These are phyloP conservation scores for Starmerella bombicola DNA, from an alignment of 805 yeast species.

Conservation along the genomic window DNA sequence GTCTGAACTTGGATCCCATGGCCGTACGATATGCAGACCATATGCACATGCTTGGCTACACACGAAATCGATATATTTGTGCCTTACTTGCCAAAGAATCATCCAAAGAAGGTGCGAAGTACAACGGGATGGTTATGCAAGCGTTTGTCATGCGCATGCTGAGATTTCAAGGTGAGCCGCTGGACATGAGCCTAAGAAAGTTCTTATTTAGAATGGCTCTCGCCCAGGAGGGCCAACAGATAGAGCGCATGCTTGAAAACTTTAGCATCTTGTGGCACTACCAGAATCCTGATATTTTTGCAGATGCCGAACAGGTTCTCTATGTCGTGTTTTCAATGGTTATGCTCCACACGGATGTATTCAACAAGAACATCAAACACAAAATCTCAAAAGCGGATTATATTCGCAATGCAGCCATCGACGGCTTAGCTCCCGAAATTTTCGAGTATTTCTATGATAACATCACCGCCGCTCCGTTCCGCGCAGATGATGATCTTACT, in stretches of 20 bases:
- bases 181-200: constrained; percentile 53
- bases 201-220: constrained; percentile 46
- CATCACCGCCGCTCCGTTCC: constrained; percentile 47
- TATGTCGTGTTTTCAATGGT: constrained; percentile 51
- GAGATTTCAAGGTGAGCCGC: constrained; percentile 42
- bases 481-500: constrained; percentile 32
- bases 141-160: constrained; percentile 30
- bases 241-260: constrained; percentile 50
- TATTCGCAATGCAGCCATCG: constrained; percentile 34
- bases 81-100: constrained; percentile 17
- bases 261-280: constrained; percentile 43
- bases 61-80: constrained; percentile 18
- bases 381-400: constrained; percentile 59
- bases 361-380: constrained; percentile 51
- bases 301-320: constrained; percentile 43
- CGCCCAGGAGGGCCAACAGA: constrained; percentile 66
- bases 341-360: constrained; percentile 63
- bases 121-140: constrained; percentile 19
- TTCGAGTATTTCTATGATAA: constrained; percentile 52
- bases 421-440: constrained; percentile 29
- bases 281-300: constrained; percentile 32
- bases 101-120: constrained; percentile 5
- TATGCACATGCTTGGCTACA: constrained; percentile 13
- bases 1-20: constrained; percentile 13
- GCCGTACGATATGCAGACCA: constrained; percentile 19